Base-by-base conservation (phyloP, 176 grass and related monocot species). In the Ensete ventricosum region DNA sequence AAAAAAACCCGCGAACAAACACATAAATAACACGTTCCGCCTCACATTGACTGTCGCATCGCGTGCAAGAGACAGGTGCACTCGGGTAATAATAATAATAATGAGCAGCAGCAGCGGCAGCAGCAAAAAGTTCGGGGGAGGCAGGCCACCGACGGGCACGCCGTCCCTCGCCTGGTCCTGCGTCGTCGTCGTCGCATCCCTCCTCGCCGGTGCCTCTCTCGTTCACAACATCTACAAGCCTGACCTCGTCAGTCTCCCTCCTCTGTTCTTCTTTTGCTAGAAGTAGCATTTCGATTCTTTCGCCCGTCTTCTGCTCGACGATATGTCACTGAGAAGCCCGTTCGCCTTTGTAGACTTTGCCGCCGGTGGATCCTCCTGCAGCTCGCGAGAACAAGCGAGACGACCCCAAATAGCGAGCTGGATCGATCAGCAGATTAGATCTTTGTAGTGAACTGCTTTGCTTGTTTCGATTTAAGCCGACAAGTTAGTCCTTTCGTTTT, bases 101-200 rank as follows among this genome's bases (percentile, higher is more conserved):
- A 70, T 50, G 34, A 29, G 21, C 14, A 78, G 25, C n/a, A 86
- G 66, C 55, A 77, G 57, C 26, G 50, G 51, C 29, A 86, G 57
- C 26, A 52, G 51, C 29, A 86, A 78, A 66, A 88, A 79, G 78
- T 88, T 88, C 59, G 81, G 83, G 0, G 86, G 89, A 22, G 81
- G 89, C 6, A 77, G 83, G 49, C 71, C 67, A 50, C 86, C 79
- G 54, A 80, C 75, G 24, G 92, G 92, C 1, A 96, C 89, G 1
- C 86, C 86, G 16, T 96, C 86, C 10, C 86, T 89, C 4, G 86
- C 83, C 10, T 83, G 79, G 84, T 96, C 88, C 1, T 83, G 81
- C 9, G 86, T 87, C 26, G 82, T 91, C 10, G 86, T 96, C 2
- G 85, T 96, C 51, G 69, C 51, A 14, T 96, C 88, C 55, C 88